Percentiles rank a stretch among this genome's conserved stretches.
phyloP scores from a whole-genome alignment of 2,329 filamentous ascomycete species.

The Cercospora canescens region DNA sequence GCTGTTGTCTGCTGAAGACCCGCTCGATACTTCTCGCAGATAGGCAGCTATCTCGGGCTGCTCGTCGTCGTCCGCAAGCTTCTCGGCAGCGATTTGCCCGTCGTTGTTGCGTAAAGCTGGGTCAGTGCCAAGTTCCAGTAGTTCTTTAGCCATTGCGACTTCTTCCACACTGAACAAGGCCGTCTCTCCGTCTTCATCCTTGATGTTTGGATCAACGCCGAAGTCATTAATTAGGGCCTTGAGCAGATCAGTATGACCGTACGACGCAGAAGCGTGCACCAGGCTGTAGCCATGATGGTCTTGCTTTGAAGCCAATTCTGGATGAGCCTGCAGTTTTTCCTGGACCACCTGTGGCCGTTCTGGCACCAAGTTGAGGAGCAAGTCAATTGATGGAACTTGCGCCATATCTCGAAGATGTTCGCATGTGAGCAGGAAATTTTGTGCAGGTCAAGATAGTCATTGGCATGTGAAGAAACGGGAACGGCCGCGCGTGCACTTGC shows the following conservation, averaged over 20 bases:
- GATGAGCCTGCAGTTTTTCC: constrained; percentile 70
- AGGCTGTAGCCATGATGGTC: constrained; percentile 94
- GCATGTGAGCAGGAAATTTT: neutral
- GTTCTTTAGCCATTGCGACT: constrained; percentile 70
- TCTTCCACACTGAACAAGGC: constrained; percentile 92
- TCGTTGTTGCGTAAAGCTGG: constrained; percentile 66
- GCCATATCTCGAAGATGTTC: constrained; percentile 26
- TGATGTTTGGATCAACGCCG: constrained; percentile 74
- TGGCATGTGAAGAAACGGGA: neutral
- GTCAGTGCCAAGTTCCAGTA: constrained; percentile 78
- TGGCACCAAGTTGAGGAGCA: constrained; percentile 63
- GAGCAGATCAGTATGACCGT: constrained; percentile 81
- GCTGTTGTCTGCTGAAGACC: neutral
- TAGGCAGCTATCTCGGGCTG: constrained; percentile 75
- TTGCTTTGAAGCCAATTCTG: constrained; percentile 73
- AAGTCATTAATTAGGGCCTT: constrained; percentile 74
- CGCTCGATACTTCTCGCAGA: constrained; percentile 47
- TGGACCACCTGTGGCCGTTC: constrained; percentile 76
- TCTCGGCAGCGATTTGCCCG: constrained; percentile 77
- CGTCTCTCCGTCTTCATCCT: constrained; percentile 90
- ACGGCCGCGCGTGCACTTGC: neutral
- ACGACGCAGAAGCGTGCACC: constrained; percentile 88
- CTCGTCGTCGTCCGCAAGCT: constrained; percentile 75
- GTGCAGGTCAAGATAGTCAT: neutral
- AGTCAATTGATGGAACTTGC: constrained; percentile 42